A percentile compares a stretch with the other conserved stretches of the same genome.
Evolutionary conservation across 257 asterid species (phyloP).

Genomic region (Echites panduratus): DNA sequence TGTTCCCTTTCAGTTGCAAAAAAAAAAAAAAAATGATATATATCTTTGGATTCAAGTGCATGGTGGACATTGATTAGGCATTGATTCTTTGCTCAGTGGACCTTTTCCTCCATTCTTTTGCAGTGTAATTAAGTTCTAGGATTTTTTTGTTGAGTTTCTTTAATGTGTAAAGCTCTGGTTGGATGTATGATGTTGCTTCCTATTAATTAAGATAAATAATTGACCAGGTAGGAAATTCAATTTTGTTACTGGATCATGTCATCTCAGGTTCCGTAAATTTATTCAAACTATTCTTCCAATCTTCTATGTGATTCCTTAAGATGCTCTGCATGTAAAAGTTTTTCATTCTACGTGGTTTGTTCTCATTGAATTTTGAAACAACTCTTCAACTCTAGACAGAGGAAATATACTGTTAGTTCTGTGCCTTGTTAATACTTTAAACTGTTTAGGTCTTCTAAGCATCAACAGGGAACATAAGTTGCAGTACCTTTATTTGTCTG

Average conservation of each 20-base stretch:
- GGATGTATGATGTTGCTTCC: not conserved
- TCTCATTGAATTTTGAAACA: not conserved
- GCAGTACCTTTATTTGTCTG: not conserved
- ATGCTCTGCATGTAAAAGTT: not conserved
- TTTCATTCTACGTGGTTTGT: not conserved
- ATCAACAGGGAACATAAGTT: not conserved
- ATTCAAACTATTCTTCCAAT: not conserved
- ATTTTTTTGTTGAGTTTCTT: too few relatives aligned
- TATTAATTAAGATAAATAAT: too few relatives aligned
- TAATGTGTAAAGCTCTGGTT: too few relatives aligned
- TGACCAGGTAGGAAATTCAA: too few relatives aligned
- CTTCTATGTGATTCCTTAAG: not conserved
- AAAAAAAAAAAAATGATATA: too few relatives aligned
- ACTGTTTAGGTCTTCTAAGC: not conserved
- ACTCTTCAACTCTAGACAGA: too few relatives aligned
- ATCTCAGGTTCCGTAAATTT: not conserved
- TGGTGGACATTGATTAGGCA: not conserved
- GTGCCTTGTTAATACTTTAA: not conserved
- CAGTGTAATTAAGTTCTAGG: not conserved
- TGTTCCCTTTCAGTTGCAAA: not conserved
- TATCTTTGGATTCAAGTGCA: not conserved
- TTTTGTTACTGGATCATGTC: too few relatives aligned
- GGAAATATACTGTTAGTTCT: not conserved
- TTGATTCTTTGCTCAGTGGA: not conserved
- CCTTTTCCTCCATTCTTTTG: not conserved